Conservation (phyloP, 2,329 filamentous ascomycete species). For the Ramularia endophylla region DNA sequence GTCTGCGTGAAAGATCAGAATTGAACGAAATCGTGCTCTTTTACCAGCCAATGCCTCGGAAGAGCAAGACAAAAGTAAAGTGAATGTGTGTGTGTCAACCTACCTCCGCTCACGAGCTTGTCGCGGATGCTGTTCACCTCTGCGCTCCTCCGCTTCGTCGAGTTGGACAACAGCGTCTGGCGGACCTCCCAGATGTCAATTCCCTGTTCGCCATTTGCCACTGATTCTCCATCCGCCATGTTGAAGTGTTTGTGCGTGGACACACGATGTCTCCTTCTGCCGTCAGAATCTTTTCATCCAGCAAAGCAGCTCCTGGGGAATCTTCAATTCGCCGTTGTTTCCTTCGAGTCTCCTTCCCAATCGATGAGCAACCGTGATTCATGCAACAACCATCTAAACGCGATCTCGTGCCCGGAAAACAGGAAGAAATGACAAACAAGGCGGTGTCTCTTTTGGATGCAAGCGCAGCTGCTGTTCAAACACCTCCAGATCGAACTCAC, state of each 20-base stretch:
- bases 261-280: slow-evolving; percentile 1
- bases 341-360: too few relatives aligned
- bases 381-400: too few relatives aligned
- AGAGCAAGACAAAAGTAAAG: not conserved
- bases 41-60: too few relatives aligned
- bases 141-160: slow-evolving; percentile 42
- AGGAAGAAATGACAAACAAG: too few relatives aligned
- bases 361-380: too few relatives aligned
- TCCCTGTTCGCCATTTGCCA: slow-evolving; percentile 15
- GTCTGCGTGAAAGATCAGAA: slow-evolving; percentile 14
- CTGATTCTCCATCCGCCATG: slow-evolving; percentile 10
- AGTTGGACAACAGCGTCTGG: slow-evolving; percentile 40
- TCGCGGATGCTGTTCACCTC: slow-evolving; percentile 42
- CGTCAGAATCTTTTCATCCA: not conserved
- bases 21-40: not conserved
- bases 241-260: slow-evolving; percentile 1
- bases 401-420: too few relatives aligned
- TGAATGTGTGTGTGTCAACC: slow-evolving; percentile 15
- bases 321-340: too few relatives aligned
- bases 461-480: too few relatives aligned
- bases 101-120: slow-evolving; percentile 39
- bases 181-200: slow-evolving; percentile 25
- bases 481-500: too few relatives aligned
- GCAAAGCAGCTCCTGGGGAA: too few relatives aligned
- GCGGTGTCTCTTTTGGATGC: too few relatives aligned